Conservation (phyloP, 208 protist species). For the Wallacemonas rigidus region DNA sequence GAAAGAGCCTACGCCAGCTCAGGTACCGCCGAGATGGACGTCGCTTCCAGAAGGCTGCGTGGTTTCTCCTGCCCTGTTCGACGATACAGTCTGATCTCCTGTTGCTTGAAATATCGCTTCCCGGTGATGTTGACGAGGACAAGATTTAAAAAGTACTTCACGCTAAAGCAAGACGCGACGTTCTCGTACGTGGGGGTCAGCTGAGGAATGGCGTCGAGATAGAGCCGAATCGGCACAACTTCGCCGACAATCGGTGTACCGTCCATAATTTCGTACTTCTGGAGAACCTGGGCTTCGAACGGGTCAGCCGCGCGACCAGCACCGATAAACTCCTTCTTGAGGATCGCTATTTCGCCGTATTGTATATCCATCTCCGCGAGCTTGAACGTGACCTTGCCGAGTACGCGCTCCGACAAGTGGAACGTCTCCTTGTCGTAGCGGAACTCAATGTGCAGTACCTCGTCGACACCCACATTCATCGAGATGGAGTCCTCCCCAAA, state of each 20-base stretch:
- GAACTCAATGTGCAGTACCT: conserved; percentile 92
- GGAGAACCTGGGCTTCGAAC: conserved; percentile 77
- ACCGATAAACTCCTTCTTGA: conserved; percentile 74
- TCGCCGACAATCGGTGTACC: conserved; percentile 88
- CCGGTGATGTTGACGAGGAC: conserved; percentile 77
- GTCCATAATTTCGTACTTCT: conserved; percentile 93
- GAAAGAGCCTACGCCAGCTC: neutral
- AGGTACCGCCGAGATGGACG: conserved; percentile 2
- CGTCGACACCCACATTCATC: conserved; percentile 89
- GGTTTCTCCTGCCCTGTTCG: conserved; percentile 55
- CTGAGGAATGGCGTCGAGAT: conserved; percentile 70
- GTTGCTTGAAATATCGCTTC: conserved; percentile 91
- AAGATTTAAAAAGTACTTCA: conserved; percentile 89
- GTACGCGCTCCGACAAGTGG: conserved; percentile 72
- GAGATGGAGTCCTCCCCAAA: conserved; percentile 62
- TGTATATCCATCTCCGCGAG: conserved; percentile 72
- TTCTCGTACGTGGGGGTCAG: conserved; percentile 83
- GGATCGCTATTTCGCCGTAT: conserved; percentile 74
- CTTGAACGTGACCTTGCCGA: conserved; percentile 85
- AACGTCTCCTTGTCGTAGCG: conserved; percentile 84
- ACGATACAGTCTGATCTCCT: conserved; percentile 86
- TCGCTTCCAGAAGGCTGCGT: neutral
- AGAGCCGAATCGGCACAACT: conserved; percentile 90
- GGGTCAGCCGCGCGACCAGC: conserved; percentile 31
- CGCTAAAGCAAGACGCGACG: conserved; percentile 67